Evolutionary conservation across 2,329 filamentous ascomycete species (phyloP).

Genomic region (Ceratocystis alfenasii): DNA sequence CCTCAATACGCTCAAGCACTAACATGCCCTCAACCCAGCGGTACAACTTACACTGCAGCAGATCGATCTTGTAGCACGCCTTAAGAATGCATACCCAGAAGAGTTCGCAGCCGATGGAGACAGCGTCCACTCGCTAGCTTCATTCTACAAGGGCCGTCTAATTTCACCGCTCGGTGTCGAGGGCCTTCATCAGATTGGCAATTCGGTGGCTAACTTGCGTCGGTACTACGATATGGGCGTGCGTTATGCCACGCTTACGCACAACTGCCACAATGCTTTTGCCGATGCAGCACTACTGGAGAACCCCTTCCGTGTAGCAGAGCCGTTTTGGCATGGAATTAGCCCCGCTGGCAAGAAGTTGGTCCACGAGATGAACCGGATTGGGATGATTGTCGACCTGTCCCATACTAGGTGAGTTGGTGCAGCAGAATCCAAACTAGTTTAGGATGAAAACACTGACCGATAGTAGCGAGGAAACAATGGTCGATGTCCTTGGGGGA

Average conservation of each 20-base stretch:
- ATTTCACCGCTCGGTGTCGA: conserved; percentile 74
- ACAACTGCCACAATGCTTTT: conserved; percentile 86
- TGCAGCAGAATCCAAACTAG: too few relatives aligned
- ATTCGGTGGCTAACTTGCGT: conserved; percentile 63
- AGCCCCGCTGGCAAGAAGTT: conserved; percentile 56
- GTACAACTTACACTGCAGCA: conserved; percentile 60
- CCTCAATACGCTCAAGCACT: background rate
- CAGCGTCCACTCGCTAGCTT: conserved; percentile 47
- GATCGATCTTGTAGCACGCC: conserved; percentile 58
- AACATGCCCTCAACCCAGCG: conserved; percentile 31
- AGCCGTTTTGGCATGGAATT: conserved; percentile 58
- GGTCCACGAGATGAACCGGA: conserved; percentile 80
- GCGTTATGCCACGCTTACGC: conserved; percentile 77
- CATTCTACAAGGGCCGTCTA: conserved; percentile 50
- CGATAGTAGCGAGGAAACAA: conserved; percentile 53
- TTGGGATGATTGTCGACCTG: conserved; percentile 90
- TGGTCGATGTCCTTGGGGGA: conserved; percentile 64
- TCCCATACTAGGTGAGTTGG: conserved; percentile 46
- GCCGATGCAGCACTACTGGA: conserved; percentile 69
- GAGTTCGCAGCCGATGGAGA: conserved; percentile 56
- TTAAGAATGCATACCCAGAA: conserved; percentile 51
- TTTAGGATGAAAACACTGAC: too few relatives aligned
- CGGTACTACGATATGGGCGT: conserved; percentile 67
- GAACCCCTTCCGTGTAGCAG: conserved; percentile 37
- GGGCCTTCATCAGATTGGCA: conserved; percentile 87